Conservation (phyloP, 805 yeast species). For the Lipomyces oligophaga region DNA sequence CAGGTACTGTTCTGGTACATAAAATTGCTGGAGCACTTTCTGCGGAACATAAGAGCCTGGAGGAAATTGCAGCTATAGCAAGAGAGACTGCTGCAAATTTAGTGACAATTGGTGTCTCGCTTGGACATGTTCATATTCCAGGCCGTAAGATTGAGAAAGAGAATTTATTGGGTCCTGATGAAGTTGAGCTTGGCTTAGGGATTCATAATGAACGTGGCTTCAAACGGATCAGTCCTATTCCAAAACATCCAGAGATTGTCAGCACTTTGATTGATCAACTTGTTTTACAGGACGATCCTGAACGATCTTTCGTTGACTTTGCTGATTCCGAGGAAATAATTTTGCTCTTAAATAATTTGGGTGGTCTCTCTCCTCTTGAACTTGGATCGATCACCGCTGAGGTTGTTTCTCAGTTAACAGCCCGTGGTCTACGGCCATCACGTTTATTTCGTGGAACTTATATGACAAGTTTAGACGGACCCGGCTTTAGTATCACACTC, state of each 20-base stretch:
- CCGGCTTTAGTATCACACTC: slow-evolving; percentile 83
- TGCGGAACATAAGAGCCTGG: slow-evolving; percentile 42
- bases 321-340: slow-evolving; percentile 58
- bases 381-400: slow-evolving; percentile 55
- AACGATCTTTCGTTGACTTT: slow-evolving; percentile 77
- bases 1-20: slow-evolving; percentile 86
- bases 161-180: slow-evolving; percentile 49
- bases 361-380: slow-evolving; percentile 82
- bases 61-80: slow-evolving; percentile 56
- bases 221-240: slow-evolving; percentile 59
- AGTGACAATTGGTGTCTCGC: slow-evolving; percentile 84
- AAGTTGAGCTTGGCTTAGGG: slow-evolving; percentile 91
- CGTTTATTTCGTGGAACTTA: slow-evolving; percentile 72
- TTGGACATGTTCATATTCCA: slow-evolving; percentile 88
- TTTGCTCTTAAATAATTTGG: slow-evolving; percentile 75
- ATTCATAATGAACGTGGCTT: slow-evolving; percentile 95
- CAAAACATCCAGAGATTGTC: slow-evolving; percentile 59
- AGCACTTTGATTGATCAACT: slow-evolving; percentile 57
- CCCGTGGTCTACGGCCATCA: slow-evolving; percentile 51
- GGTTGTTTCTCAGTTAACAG: slow-evolving; percentile 2
- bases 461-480: slow-evolving; percentile 86
- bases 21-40: slow-evolving; percentile 75
- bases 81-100: slow-evolving; percentile 54
- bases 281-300: slow-evolving; percentile 60
- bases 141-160: slow-evolving; percentile 53